These are phyloP conservation scores for Avena eriantha DNA, from an alignment of 176 grass and related monocot genomes.

Conservation along the genomic window DNA sequence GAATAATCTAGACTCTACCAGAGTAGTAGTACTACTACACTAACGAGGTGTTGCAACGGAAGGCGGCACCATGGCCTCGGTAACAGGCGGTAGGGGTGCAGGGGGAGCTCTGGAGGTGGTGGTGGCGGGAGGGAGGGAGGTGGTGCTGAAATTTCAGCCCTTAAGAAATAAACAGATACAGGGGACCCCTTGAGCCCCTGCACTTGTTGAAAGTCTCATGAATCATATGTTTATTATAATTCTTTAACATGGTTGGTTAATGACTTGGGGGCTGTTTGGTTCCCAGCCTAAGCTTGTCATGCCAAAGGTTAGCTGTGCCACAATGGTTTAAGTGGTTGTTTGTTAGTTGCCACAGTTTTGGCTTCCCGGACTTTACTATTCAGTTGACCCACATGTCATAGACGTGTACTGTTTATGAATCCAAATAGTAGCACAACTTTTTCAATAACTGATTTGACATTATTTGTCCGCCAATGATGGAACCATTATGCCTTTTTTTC, in stretches of 20 bases:
- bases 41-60: not conserved
- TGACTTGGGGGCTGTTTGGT: slow-evolving; percentile 1
- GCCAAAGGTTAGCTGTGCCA: not conserved
- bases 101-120: not conserved
- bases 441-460: slow-evolving; percentile 18
- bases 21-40: too few relatives aligned
- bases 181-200: too few relatives aligned
- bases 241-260: not conserved
- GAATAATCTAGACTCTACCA: too few relatives aligned
- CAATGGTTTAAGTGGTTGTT: slow-evolving; percentile 1
- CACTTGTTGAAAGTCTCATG: not conserved
- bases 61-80: not conserved
- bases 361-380: slow-evolving; percentile 15
- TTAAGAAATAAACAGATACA: too few relatives aligned
- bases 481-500: not conserved
- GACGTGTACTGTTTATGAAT: slow-evolving; percentile 2
- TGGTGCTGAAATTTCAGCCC: not conserved
- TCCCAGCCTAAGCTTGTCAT: slow-evolving; percentile 14
- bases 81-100: not conserved
- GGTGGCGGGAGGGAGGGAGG: not conserved
- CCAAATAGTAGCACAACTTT: not conserved
- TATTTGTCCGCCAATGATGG: not conserved
- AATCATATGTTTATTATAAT: slow-evolving; percentile 35
- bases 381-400: not conserved
- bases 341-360: slow-evolving; percentile 13